These are phyloP conservation scores for Scheffersomyces lignosus DNA, from an alignment of 805 yeast genomes.

Conservation along the genomic window DNA sequence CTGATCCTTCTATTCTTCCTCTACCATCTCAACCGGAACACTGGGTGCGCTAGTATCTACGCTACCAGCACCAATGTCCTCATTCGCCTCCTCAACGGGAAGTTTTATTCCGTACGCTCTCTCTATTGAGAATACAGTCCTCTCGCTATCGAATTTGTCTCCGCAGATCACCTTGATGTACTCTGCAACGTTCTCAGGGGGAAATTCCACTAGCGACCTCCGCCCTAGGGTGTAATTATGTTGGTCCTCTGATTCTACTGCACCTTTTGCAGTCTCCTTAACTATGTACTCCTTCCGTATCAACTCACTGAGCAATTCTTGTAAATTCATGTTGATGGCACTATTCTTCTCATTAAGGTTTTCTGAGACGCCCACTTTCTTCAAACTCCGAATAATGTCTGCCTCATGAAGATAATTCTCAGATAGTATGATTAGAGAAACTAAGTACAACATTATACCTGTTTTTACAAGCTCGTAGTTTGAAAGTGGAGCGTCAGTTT, in stretches of 20 bases:
- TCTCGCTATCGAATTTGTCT: conserved; percentile 19
- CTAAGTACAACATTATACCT: conserved; percentile 30
- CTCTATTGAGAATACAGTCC: conserved; percentile 22
- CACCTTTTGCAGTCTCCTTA: conserved; percentile 12
- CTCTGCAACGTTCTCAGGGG: conserved; percentile 26
- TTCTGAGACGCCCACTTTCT: conserved; percentile 18
- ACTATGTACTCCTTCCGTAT: conserved; percentile 30
- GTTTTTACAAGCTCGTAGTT: conserved; percentile 27
- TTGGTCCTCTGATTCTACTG: conserved; percentile 12
- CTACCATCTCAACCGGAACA: too few relatives aligned
- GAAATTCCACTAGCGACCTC: conserved; percentile 32
- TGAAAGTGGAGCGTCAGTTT: conserved; percentile 17
- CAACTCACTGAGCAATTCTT: conserved; percentile 26
- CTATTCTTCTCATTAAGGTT: conserved; percentile 7
- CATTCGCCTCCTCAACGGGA: conserved; percentile 9
- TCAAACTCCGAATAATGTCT: conserved; percentile 21
- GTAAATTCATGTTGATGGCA: conserved; percentile 13
- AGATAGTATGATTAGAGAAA: conserved; percentile 28
- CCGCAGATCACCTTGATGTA: conserved; percentile 26
- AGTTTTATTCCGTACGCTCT: conserved; percentile 20
- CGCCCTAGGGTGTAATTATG: conserved; percentile 32
- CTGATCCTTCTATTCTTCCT: too few relatives aligned
- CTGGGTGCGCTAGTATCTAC: too few relatives aligned
- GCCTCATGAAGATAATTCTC: conserved; percentile 32
- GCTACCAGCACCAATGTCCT: too few relatives aligned